phyloP scores from a whole-genome alignment of 2,329 filamentous ascomycete species.

The Fusarium secorum region DNA sequence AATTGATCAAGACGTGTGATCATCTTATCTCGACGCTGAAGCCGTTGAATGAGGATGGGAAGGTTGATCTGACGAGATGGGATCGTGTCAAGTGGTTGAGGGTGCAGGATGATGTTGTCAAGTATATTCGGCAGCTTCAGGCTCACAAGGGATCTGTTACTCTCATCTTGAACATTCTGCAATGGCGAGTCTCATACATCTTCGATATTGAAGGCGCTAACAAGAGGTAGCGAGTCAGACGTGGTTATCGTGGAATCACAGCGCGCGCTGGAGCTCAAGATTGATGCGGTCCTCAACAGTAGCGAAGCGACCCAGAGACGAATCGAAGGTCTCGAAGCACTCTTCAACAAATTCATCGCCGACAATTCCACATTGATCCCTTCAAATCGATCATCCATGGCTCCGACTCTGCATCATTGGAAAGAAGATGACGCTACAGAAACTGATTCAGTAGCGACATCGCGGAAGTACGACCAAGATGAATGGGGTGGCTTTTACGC shows the following conservation, averaged over 20 bases:
- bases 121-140: conserved; percentile 16
- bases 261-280: neutral
- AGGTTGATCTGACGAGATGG: neutral
- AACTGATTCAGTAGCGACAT: neutral
- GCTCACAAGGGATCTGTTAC: conserved; percentile 16
- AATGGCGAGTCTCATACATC: neutral
- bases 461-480: neutral
- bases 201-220: neutral
- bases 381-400: neutral
- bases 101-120: conserved; percentile 20
- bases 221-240: neutral
- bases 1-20: conserved; percentile 15
- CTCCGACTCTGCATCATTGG: neutral
- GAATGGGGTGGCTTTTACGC: neutral
- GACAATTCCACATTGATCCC: neutral
- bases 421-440: conserved; percentile 2
- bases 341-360: conserved; percentile 16
- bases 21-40: neutral
- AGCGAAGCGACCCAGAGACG: conserved; percentile 4
- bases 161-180: conserved; percentile 16
- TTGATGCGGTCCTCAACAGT: conserved; percentile 1
- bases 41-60: neutral
- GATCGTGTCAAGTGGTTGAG: conserved; percentile 12
- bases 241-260: conserved; percentile 14
- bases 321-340: conserved; percentile 2